Evolutionary conservation across 768 basidiomycete genomes (phyloP), one percentile per base, ranked within the genome.

Genomic region (Phylloporus sp.): DNA sequence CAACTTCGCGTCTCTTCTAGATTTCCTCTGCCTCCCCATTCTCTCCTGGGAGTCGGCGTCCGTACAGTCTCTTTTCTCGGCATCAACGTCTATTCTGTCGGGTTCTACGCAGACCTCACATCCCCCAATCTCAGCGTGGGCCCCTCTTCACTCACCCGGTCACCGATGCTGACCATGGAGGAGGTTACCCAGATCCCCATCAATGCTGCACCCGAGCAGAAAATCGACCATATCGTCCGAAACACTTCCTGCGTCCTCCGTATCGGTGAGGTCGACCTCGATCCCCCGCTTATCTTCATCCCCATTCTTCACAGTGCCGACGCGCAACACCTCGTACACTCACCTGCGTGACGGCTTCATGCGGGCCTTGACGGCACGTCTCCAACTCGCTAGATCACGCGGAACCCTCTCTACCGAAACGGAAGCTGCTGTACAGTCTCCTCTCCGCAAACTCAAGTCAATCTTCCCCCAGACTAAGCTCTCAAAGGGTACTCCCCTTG

Each of bases 1-100:
- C 74, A 73, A 5, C 69, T 91, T 20, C 73, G 60, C 15, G 73
- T 88, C 18, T 81, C 82, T 17, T 79, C 85, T 26, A 85, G 81
- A 55, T 65, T 78, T 14, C 75, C 79, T 9, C 65, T 79, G 6
- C 80, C 86, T 9, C 67, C 76, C 2, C 78, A 89, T 56, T 76
- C 80, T 10, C 76, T 95, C 6, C 69, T 96, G 17, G 93, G 93
- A 6, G 70, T 90, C 1, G 93, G 93, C 20, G 90, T 92, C 31
- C 75, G 93, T 40, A 89, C 84, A 0, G 91, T 96, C 24, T 91
- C 90, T 13, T 92, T 96, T 67, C 72, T 95, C 31, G 76, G 83
- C 7, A 79, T 96, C 53, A 82, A 89, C 60, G 92, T 95, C 14
- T 96, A 96, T 67, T 86, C 86, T 10, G 81, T 90, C 27, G 93